A percentile compares a stretch with the other conserved stretches of the same genome.
phyloP scores from a whole-genome alignment of 179 eudicot species.

The Sideroxylon spinosum region DNA sequence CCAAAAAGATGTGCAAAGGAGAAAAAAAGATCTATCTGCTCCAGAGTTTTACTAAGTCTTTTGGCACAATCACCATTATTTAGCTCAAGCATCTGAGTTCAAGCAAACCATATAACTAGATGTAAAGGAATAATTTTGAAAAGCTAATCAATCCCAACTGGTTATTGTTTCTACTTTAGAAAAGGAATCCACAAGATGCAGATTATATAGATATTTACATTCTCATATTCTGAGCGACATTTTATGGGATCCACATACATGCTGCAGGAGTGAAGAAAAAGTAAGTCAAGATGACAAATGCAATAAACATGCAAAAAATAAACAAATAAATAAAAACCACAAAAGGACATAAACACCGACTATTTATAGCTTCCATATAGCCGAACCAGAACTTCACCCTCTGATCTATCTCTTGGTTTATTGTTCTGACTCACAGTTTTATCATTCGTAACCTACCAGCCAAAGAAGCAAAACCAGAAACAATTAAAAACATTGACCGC shows the following conservation, averaged over 20 bases:
- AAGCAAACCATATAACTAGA: too few relatives aligned
- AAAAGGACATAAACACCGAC: constrained; percentile 31
- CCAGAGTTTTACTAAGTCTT: constrained; percentile 45
- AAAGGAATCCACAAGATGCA: not conserved
- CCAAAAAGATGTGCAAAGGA: not conserved
- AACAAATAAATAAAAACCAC: not conserved
- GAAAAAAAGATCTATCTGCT: constrained; percentile 32
- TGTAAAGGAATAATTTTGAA: not conserved
- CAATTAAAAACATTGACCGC: not conserved
- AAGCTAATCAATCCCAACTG: constrained; percentile 1
- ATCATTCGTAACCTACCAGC: constrained; percentile 46
- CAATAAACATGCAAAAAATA: not conserved
- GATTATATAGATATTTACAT: constrained; percentile 29
- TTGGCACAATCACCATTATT: constrained; percentile 34
- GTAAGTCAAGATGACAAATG: constrained; percentile 11
- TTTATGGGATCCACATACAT: constrained; percentile 37
- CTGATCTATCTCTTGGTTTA: constrained; percentile 42
- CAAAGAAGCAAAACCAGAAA: not conserved
- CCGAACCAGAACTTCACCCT: constrained; percentile 55
- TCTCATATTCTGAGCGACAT: constrained; percentile 36
- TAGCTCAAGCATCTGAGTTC: constrained; percentile 43
- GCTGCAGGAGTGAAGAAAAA: constrained; percentile 30
- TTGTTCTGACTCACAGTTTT: constrained; percentile 28
- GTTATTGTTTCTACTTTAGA: not conserved
- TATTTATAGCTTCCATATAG: constrained; percentile 64